Percentiles rank a stretch among this genome's conserved stretches.
Conservation (phyloP, 768 basidiomycete genomes). For the Boletus tylopilopsis region DNA sequence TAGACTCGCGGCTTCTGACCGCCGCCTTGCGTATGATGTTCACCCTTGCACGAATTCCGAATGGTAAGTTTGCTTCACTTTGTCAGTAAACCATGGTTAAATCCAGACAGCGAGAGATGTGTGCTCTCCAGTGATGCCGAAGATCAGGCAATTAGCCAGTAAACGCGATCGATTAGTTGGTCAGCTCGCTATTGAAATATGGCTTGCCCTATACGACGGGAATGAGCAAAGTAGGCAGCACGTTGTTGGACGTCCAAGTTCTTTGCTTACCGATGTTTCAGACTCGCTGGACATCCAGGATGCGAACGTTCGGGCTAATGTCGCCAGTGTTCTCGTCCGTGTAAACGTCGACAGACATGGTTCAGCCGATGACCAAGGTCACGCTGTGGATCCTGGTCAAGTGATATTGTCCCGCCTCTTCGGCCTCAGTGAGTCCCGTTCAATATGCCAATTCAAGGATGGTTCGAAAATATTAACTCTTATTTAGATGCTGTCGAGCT, state of each 20-base stretch:
- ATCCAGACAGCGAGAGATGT: not conserved
- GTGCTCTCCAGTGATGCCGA: conserved; percentile 8
- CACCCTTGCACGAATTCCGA: conserved; percentile 14
- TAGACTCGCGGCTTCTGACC: conserved; percentile 10
- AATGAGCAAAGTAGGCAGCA: conserved; percentile 1
- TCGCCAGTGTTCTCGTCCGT: conserved; percentile 13
- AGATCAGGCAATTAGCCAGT: conserved; percentile 11
- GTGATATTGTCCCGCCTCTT: conserved; percentile 11
- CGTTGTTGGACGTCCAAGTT: not conserved
- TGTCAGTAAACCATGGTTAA: too few species aligned
- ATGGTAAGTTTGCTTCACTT: conserved; percentile 5
- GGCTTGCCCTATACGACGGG: conserved; percentile 11
- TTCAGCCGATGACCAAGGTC: not conserved
- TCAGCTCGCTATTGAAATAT: conserved; percentile 20
- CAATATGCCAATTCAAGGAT: not conserved
- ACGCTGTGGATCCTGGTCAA: not conserved
- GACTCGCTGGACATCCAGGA: conserved; percentile 7
- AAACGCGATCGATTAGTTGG: conserved; percentile 11
- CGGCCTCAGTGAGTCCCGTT: conserved; percentile 12
- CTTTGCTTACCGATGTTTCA: not conserved
- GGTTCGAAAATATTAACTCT: not conserved
- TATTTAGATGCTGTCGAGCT: conserved; percentile 7
- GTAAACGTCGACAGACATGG: not conserved
- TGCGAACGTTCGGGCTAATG: conserved; percentile 12
- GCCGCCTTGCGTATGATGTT: conserved; percentile 19